phyloP scores from a whole-genome alignment of 768 basidiomycete genomes.

The Sutorius australiensis region DNA sequence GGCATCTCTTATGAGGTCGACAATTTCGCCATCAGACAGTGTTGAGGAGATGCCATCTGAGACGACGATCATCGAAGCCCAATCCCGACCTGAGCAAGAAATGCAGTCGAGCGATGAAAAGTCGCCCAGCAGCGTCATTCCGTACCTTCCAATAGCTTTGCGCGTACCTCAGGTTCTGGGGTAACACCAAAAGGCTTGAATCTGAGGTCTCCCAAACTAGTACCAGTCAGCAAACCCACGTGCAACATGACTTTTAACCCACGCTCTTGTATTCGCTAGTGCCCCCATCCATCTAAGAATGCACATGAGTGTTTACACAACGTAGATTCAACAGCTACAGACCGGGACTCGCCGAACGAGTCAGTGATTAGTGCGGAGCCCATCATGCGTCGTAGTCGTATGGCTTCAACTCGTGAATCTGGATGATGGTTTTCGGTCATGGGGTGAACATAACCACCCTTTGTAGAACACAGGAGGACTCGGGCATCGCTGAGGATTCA shows the following conservation, averaged over 20 bases:
- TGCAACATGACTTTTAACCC: slow-evolving; percentile 19
- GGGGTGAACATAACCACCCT: slow-evolving; percentile 68
- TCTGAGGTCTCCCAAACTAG: slow-evolving; percentile 81
- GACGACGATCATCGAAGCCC: slow-evolving; percentile 84
- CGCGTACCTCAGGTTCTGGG: slow-evolving; percentile 84
- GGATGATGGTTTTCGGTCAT: slow-evolving; percentile 97
- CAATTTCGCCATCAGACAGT: slow-evolving; percentile 90
- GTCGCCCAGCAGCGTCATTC: neutral
- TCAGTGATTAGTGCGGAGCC: slow-evolving; percentile 87
- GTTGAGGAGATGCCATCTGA: slow-evolving; percentile 93
- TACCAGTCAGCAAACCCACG: slow-evolving; percentile 3
- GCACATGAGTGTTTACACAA: neutral
- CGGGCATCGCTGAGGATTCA: slow-evolving; percentile 69
- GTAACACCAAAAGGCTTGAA: slow-evolving; percentile 91
- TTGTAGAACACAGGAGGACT: slow-evolving; percentile 73
- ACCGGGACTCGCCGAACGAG: slow-evolving; percentile 91
- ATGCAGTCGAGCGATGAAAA: neutral
- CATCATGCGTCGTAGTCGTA: slow-evolving; percentile 84
- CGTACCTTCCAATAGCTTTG: slow-evolving; percentile 71
- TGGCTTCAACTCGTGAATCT: slow-evolving; percentile 84
- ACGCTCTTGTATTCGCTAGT: slow-evolving; percentile 89
- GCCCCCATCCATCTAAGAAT: slow-evolving; percentile 88
- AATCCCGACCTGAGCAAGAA: slow-evolving; percentile 59
- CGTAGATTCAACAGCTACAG: slow-evolving; percentile 16
- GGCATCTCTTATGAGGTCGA: slow-evolving; percentile 78